Evolutionary conservation across 1,284 basidiomycete genomes (phyloP), one percentile per base, ranked within the genome.

Genomic region (Ustilago loliicola): DNA sequence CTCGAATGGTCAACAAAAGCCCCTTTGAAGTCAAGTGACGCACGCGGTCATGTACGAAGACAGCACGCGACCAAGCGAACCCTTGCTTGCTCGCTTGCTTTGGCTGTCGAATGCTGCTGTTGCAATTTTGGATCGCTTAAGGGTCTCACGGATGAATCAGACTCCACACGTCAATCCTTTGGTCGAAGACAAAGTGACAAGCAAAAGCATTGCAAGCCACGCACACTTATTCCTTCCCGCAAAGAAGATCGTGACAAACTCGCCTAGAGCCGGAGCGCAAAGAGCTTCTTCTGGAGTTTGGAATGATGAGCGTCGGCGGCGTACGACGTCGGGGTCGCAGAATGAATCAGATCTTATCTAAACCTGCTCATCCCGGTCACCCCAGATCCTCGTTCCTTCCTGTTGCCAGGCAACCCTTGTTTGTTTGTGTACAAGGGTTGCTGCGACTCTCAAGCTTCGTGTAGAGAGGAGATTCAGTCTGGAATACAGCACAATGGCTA

Each of bases 301-400:
- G 51, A 34, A 55, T 27, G 53, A 36, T 30, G 56, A 23, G 27
- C 40, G 56, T 48, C 13, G 42, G 60, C 47, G 50, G 42, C 25
- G 32, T 38, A 8, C 15, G 19, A 32, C 4, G 15, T 9, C 9
- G 50, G 58, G 52, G 53, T 61, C 57, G 51, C 34, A 55, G 45
- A n/a, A 59, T 72, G 69, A 66, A 59, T 66, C 69, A 72, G 60
- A 59, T 51, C 69, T 72, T 72, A 72, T 72, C 69, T 66, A 72
- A 72, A 32, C 32, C 25, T 38, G 11, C 23, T 29, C 19, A 40
- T 42, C 42, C 25, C 27, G 8, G n/a, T 29, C 38, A 25, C 62
- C 45, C 47, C 47, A 38, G 32, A 40, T 36, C 32, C 8, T n/a
- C 53, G 19, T 29, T 17, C 23, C 15, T 25, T 40, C 27, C 40